Evolutionary conservation across 1,284 basidiomycete genomes (phyloP), one percentile per base, ranked within the genome.

Genomic region (Erythrobasidium hasegawianum): DNA sequence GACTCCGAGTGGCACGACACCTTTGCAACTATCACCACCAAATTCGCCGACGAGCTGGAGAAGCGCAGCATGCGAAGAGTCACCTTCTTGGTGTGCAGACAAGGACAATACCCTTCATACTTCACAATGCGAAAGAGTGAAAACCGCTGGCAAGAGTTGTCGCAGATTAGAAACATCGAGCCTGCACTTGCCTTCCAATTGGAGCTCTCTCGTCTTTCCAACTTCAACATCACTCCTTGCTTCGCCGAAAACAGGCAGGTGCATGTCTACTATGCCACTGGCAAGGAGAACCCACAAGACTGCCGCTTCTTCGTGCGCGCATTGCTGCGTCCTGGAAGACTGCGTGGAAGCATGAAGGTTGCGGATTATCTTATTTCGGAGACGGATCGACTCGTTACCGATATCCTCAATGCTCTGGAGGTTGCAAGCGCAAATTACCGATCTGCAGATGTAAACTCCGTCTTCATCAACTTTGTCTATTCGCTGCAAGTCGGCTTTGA

Each of bases 111-210:
- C 79, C 96, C 96, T 8, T 86, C 89, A 75, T 98, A 95, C 82
- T 90, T 88, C 81, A 98, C 96, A 53, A 81, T 97, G 52, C 89
- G 96, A 69, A 84, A 87, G 65, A 75, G 76, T 41, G 82, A 84
- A 74, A 78, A 85, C 55, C 87, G 85, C 26, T 99, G 96, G 96
- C 84, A 82, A 69, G 96, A 98, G 83, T 92, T 97, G 78, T 86
- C 91, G 76, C 87, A 93, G 11, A 96, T 99, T 77, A 88, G 95
- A 78, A 97, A 98, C 81, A 93, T 97, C 71, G 96, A 99, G 78
- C 96, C 96, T 27, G 96, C 96, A 41, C 83, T 98, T 57, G 96
- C 96, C 40, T 98, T 93, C 85, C 96, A 98, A 81, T 85, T 99
- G 58, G 96, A 99, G 79, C 87, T 99, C 65, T 89, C 88, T 78